Base-by-base conservation (phyloP, 805 yeast genomes). In the Clavispora fructus region DNA sequence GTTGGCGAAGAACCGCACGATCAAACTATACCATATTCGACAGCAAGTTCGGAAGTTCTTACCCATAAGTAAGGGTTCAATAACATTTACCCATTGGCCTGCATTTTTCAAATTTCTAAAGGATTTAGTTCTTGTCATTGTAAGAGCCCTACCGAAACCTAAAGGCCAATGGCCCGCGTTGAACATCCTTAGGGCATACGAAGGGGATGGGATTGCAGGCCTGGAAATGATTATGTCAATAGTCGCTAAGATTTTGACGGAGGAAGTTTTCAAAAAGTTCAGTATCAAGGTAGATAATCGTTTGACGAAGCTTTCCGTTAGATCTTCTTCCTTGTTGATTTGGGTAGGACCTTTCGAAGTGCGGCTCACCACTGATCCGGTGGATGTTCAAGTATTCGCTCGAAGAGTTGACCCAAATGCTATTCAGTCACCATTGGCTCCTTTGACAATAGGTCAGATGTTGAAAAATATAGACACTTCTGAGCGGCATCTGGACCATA, bases 151-250 rank as follows among this genome's bases (percentile, higher is more conserved):
- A 2, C 37, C 37, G 9, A 33, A 33, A 12, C n/a, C 37, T 4
- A 16, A 33, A 7, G 25, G 23, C 4, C 11, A 17, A 16, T 16
- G n/a, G n/a, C 25, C 11, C 6, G 37, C 37, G 13, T 16, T 45
- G n/a, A 51, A 49, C 17, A 46, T 53, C 6, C 48, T 52, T 2
- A 46, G 52, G 9, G 42, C 45, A 2, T 53, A 53, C 25, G 44
- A 39, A 16, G 56, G 56, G 12, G 32, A 47, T 13, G 46, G 49
- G 6, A 16, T 19, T 16, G 52, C 50, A 26, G 25, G 49, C 4
- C 27, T 27, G n/a, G 40, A 41, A 26, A 42, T 47, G 9, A 41
- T 42, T 27, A 26, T 47, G 39, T 41, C 56, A 2, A 46, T 50
- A 14, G 29, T 50, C 14, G 55, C 52, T 1, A 50, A 50, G 28